phyloP scores from a whole-genome alignment of 2,329 filamentous ascomycete species.

The Thelonectria blattea region DNA sequence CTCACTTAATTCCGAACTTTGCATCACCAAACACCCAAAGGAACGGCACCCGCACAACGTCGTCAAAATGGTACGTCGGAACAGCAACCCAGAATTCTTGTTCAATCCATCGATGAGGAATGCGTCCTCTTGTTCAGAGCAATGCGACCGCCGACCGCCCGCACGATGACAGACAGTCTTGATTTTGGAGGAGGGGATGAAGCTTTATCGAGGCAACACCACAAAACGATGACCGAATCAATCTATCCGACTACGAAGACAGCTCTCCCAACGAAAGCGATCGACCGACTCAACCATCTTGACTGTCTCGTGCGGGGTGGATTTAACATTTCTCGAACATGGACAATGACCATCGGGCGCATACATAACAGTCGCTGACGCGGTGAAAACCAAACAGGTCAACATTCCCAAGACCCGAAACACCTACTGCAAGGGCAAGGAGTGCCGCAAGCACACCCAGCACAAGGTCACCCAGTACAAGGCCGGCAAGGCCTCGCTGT shows the following conservation, averaged over 20 bases:
- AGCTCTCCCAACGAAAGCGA: conserved; percentile 1
- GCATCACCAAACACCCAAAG: conserved; percentile 50
- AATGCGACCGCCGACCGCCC: conserved; percentile 35
- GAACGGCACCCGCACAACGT: conserved; percentile 51
- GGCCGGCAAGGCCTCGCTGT: conserved; percentile 93
- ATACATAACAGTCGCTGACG: conserved; percentile 40
- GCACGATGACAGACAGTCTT: conserved; percentile 42
- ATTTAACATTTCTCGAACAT: conserved; percentile 13
- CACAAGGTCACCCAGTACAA: conserved; percentile 98
- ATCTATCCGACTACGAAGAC: conserved; percentile 16
- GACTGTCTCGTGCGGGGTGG: conserved; percentile 32
- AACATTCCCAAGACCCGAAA: conserved; percentile 98
- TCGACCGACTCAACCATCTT: conserved; percentile 11
- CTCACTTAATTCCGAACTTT: conserved; percentile 44
- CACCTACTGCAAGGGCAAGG: conserved; percentile 97
- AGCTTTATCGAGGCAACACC: conserved; percentile 29
- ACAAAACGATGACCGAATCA: conserved; percentile 29
- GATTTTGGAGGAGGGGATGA: conserved; percentile 31
- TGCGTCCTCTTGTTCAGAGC: conserved; percentile 19
- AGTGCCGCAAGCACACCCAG: conserved; percentile 90
- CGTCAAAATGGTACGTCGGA: conserved; percentile 56
- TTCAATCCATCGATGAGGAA: conserved; percentile 18
- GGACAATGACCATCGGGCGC: conserved; percentile 18
- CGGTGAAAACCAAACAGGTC: conserved; percentile 63
- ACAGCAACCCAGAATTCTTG: conserved; percentile 28